Evolutionary conservation across 371 early-diverging fungal species (phyloP), one percentile per base, ranked within the genome.

Genomic region (Mucor saturninus): DNA sequence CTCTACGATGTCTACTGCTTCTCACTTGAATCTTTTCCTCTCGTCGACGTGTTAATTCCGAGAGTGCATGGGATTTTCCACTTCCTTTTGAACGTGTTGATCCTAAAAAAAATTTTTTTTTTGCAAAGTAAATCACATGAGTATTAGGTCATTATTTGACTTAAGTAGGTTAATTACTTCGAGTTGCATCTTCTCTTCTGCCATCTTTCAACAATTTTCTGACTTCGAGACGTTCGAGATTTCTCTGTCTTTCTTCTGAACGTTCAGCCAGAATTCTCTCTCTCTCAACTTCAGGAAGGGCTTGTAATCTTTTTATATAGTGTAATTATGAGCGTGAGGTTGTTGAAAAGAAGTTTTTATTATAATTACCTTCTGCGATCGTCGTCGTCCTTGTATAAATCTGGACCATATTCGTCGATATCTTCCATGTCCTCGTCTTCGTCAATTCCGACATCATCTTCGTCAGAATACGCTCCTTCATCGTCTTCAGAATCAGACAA

Each of bases 221-320:
- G 10, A 86, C 81, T 74, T 86, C 83, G 51, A 83, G 71, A 45
- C 85, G 79, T 67, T 86, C 86, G 40, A 86, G 45, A 42, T 80
- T 75, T 48, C 81, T 71, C 28, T 80, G 81, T 72, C 86, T 74
- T 71, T 84, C 82, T 59, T 92, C 92, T 43, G 88, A 89, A 56
- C 93, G 89, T 54, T 92, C 93, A 49, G 85, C 80, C 35, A 92
- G 71, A 69, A 92, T 91, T 37, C 83, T 80, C 65, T 92, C 93
- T 70, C 93, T 85, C 56, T 92, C 90, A 5, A 91, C 84, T 75
- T 92, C 92, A 7, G 86, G 80, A 62, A 91, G 73, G 21, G 90
- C 83, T 56, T 81, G 78, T 7, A 91, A 75, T 61, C 83, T 83
- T 21, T 21, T 21, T 21, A 21, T 21, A 21, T 21, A 21, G 21